These are phyloP conservation scores for Suillus americanus DNA, from an alignment of 768 basidiomycete genomes.

Conservation along the genomic window DNA sequence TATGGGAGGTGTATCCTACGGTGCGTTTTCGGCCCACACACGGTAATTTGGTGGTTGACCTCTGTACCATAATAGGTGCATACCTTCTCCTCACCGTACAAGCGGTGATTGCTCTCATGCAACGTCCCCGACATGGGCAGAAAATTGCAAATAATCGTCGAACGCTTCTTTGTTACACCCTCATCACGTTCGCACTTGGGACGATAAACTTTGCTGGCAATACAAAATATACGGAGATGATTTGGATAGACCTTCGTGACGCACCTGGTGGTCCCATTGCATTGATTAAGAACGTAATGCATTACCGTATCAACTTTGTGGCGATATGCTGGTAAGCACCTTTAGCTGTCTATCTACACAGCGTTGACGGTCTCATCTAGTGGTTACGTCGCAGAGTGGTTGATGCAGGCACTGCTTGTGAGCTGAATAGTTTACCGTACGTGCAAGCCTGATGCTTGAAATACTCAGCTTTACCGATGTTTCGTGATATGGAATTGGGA, in stretches of 20 bases:
- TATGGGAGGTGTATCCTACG: background rate
- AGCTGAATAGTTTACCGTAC: background rate
- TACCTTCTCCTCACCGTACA: background rate
- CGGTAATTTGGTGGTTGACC: background rate
- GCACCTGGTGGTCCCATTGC: background rate
- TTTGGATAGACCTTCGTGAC: background rate
- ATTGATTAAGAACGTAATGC: background rate
- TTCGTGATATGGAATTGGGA: background rate
- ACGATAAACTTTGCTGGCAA: background rate
- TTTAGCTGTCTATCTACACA: background rate
- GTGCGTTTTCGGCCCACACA: background rate
- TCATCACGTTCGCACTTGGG: background rate
- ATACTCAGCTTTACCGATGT: slow-evolving; percentile 1
- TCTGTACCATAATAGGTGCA: background rate
- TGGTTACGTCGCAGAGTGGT: background rate
- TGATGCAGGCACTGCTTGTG: background rate
- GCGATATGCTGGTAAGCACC: background rate
- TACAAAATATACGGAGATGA: background rate
- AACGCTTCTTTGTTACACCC: background rate
- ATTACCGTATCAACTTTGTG: background rate
- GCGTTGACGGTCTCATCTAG: background rate
- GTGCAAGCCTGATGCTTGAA: background rate
- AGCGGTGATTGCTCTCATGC: background rate
- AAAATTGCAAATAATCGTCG: background rate
- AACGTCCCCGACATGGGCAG: background rate